Percentiles rank a stretch among this genome's conserved stretches.
These are phyloP conservation scores for Pythium sukuiense DNA, from an alignment of 352 stramenopile species.

Conservation along the genomic window DNA sequence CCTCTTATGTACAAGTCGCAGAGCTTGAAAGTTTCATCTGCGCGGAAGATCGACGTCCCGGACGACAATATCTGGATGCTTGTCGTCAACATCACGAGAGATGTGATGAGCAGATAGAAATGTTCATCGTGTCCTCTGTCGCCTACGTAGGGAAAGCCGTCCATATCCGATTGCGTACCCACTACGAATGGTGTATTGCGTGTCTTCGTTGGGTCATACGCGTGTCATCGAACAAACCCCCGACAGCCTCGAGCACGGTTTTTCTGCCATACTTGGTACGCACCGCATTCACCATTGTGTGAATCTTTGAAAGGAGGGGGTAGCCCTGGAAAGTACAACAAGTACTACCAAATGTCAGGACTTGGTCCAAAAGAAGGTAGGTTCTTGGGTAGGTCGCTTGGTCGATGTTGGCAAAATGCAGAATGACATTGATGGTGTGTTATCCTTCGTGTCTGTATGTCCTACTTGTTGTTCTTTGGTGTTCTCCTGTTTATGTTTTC, in stretches of 20 bases:
- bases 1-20: no score
- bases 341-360: no score
- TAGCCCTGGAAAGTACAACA: no score
- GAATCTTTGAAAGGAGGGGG: not conserved
- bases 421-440: no score
- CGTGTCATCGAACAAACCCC: not conserved
- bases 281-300: not conserved
- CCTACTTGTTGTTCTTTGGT: no score
- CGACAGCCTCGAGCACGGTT: conserved; percentile 3
- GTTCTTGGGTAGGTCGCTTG: no score
- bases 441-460: no score
- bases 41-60: conserved; percentile 4
- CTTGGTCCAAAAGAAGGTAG: no score
- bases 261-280: not conserved
- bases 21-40: not conserved
- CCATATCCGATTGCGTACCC: not conserved
- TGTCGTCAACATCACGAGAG: not conserved
- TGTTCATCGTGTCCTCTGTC: conserved; percentile 3
- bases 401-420: no score
- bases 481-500: no score
- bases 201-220: not conserved
- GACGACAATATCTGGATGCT: not conserved
- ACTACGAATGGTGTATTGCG: not conserved
- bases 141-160: not conserved
- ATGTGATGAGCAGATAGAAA: not conserved